phyloP scores from a whole-genome alignment of 495 filamentous ascomycete species.

The Aspergillus funiculosus region DNA sequence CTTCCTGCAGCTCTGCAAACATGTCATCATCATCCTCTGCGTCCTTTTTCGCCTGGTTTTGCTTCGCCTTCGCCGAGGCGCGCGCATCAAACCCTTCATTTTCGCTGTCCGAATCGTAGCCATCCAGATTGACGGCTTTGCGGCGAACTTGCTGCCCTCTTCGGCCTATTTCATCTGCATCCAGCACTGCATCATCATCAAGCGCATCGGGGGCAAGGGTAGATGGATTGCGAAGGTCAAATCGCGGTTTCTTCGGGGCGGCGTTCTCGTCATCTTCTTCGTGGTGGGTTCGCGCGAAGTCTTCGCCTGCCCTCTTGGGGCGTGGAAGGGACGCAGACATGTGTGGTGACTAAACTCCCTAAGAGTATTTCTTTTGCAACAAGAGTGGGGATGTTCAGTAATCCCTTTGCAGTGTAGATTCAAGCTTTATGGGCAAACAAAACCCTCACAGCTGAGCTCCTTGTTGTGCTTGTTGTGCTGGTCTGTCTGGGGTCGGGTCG shows the following conservation, averaged over 20 bases:
- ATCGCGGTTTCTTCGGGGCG: slow-evolving; percentile 76
- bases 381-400: background rate
- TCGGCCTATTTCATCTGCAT: slow-evolving; percentile 90
- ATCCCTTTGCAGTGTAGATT: background rate
- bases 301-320: slow-evolving; percentile 76
- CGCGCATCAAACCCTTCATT: slow-evolving; percentile 80
- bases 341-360: background rate
- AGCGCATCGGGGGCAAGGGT: slow-evolving; percentile 72
- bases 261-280: slow-evolving; percentile 43
- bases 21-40: slow-evolving; percentile 72
- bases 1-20: slow-evolving; percentile 75
- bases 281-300: slow-evolving; percentile 68
- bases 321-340: slow-evolving; percentile 66
- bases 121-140: slow-evolving; percentile 89
- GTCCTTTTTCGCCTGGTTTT: slow-evolving; percentile 41
- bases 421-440: slow-evolving; percentile 12
- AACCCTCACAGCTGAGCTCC: background rate
- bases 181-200: slow-evolving; percentile 75
- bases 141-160: slow-evolving; percentile 72
- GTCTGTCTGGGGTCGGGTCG: slow-evolving; percentile 43
- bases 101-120: slow-evolving; percentile 92
- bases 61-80: slow-evolving; percentile 53
- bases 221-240: slow-evolving; percentile 91
- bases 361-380: background rate
- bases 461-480: slow-evolving; percentile 16